Conservation (phyloP, 2,329 filamentous ascomycete genomes). For the Talaromyces funiculosus region DNA sequence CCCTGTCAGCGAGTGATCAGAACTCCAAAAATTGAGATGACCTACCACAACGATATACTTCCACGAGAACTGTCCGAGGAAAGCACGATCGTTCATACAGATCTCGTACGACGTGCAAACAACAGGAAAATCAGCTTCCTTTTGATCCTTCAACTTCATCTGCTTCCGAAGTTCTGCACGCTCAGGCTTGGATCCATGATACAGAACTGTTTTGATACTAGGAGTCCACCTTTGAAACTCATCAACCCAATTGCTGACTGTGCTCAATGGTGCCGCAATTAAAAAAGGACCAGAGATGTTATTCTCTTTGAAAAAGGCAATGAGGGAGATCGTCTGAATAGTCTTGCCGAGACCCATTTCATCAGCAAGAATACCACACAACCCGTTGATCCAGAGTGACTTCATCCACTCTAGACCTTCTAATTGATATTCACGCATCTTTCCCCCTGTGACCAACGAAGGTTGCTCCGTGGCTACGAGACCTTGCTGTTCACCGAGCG, state of each 20-base stretch:
- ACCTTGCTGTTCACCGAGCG: conserved; percentile 56
- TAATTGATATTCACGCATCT: conserved; percentile 89
- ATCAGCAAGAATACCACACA: conserved; percentile 86
- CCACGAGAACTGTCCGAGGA: conserved; percentile 80
- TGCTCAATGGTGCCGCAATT: conserved; percentile 84
- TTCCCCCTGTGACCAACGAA: conserved; percentile 74
- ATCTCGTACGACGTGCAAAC: conserved; percentile 96
- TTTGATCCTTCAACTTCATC: conserved; percentile 63
- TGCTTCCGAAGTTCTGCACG: conserved; percentile 69
- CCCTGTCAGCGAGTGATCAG: not conserved
- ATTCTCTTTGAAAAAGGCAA: conserved; percentile 81
- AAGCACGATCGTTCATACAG: conserved; percentile 80
- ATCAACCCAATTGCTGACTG: conserved; percentile 90
- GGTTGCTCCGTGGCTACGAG: conserved; percentile 81
- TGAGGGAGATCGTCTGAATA: conserved; percentile 80
- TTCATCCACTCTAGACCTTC: conserved; percentile 93
- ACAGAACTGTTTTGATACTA: conserved; percentile 78
- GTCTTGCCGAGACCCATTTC: conserved; percentile 96
- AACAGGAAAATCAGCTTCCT: conserved; percentile 71
- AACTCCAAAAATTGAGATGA: not conserved
- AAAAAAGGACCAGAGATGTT: conserved; percentile 85
- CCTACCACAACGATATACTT: conserved; percentile 89
- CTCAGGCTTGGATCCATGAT: conserved; percentile 77
- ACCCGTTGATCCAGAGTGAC: conserved; percentile 75
- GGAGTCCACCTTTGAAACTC: conserved; percentile 92